These are phyloP conservation scores for Rhododendron williamsianum DNA, from an alignment of 148 eudicot genomes.

Conservation along the genomic window DNA sequence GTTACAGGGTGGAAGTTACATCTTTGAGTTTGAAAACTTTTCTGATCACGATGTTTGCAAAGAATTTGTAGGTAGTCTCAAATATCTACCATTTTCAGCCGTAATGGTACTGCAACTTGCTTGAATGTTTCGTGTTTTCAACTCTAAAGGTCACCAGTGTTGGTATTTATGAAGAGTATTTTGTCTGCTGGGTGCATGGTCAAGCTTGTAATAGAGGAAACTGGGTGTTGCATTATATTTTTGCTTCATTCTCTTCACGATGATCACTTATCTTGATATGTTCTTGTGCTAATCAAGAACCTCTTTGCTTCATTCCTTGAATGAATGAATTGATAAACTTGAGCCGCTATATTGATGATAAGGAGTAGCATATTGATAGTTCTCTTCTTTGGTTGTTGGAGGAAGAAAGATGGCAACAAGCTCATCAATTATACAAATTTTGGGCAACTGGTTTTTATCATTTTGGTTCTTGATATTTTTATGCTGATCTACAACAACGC, in stretches of 20 bases:
- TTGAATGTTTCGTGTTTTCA: background rate
- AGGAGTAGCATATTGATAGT: background rate
- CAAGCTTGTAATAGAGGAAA: background rate
- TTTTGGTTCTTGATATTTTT: background rate
- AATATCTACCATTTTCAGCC: background rate
- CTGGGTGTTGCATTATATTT: background rate
- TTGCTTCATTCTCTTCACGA: background rate
- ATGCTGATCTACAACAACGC: background rate
- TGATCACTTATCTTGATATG: background rate
- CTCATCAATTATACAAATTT: background rate
- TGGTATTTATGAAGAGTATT: background rate
- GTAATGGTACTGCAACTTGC: background rate
- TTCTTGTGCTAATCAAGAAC: background rate
- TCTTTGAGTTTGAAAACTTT: slow-evolving; percentile 78
- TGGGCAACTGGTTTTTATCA: background rate
- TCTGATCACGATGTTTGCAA: slow-evolving; percentile 67
- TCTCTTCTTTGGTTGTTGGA: background rate
- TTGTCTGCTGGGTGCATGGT: background rate
- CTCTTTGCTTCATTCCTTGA: background rate
- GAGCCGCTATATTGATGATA: background rate
- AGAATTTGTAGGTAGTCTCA: slow-evolving; percentile 65
- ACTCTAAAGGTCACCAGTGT: background rate
- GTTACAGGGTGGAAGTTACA: slow-evolving; percentile 59
- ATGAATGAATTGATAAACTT: background rate
- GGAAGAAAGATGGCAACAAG: background rate